Evolutionary conservation across 2,329 filamentous ascomycete species (phyloP), one percentile per base, ranked within the genome.

Genomic region (Oidium heveae): DNA sequence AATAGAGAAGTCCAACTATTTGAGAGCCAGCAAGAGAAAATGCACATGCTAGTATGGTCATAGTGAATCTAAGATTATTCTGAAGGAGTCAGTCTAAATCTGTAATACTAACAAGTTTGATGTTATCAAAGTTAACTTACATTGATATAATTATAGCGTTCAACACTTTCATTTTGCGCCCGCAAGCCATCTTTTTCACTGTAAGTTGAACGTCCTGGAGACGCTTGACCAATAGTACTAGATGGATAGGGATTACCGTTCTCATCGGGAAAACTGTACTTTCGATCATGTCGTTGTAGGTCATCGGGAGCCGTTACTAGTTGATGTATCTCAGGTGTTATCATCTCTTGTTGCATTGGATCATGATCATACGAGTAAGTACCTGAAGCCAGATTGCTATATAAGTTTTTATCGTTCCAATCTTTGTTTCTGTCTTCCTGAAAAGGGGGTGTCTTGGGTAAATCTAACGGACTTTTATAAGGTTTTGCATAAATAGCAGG

Each of bases 11-110:
- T 13, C 49, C 33, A 9, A 52, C 49, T 13, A 52, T 52, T 36
- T 52, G 49, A 18, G 49, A 52, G 13, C 49, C 49, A 15, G 49
- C 49, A 41, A 10, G 32, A 68, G 71, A 71, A 56, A 72, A 72
- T 4, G 74, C 62, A 59, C 73, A 74, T 8, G 78, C 68, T 1
- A 76, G 75, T 50, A 79, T 75, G 54, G 74, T 75, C 75, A 75
- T 78, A 18, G 79, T 66, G 58, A 79, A 77, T 5, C 74, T 73
- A 75, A 79, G 77, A 54, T 74, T 74, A 15, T 73, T 60, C 50
- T 79, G 67, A 54, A 70, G 20, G 16, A n/a, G 18, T 46, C 22
- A 52, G 32, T 37, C 24, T 13, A 36, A 36, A 6, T 34, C 20
- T 34, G n/a, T 36, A 3, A 75, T 69, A 3, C 72, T 68, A 33